Conservation (phyloP, 1,139 yeast genomes). For the Pichia sp. region DNA sequence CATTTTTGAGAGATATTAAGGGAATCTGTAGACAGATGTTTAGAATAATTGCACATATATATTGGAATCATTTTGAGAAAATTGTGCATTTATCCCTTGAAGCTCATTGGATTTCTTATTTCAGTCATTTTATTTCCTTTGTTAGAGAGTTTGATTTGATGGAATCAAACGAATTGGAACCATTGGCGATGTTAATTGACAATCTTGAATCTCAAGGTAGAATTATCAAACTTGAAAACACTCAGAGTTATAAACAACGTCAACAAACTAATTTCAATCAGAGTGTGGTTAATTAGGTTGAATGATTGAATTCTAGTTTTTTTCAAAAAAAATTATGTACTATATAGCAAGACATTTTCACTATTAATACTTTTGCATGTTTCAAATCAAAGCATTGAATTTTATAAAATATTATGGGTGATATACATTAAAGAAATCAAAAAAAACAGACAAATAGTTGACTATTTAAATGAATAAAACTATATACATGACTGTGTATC, state of each 20-base stretch:
- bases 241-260: background rate
- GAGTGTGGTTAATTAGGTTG: too few relatives aligned
- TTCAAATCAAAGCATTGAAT: too few relatives aligned
- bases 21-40: slow-evolving; percentile 89
- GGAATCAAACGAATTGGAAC: slow-evolving; percentile 72
- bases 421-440: too few relatives aligned
- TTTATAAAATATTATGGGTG: too few relatives aligned
- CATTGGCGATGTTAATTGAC: slow-evolving; percentile 68
- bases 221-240: slow-evolving; percentile 30
- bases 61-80: slow-evolving; percentile 90
- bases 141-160: slow-evolving; percentile 76
- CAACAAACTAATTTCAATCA: background rate
- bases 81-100: slow-evolving; percentile 83
- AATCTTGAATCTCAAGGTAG: slow-evolving; percentile 82
- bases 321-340: too few relatives aligned
- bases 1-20: slow-evolving; percentile 72
- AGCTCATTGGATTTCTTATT: slow-evolving; percentile 97
- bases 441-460: too few relatives aligned
- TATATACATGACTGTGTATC: slow-evolving; percentile 7
- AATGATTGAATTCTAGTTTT: too few relatives aligned
- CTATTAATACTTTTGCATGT: too few relatives aligned
- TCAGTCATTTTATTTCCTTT: slow-evolving; percentile 90
- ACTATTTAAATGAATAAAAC: background rate
- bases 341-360: too few relatives aligned
- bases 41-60: slow-evolving; percentile 92